These are phyloP conservation scores for Cyclotella cryptica DNA, from an alignment of 108 stramenopile species.

Conservation along the genomic window DNA sequence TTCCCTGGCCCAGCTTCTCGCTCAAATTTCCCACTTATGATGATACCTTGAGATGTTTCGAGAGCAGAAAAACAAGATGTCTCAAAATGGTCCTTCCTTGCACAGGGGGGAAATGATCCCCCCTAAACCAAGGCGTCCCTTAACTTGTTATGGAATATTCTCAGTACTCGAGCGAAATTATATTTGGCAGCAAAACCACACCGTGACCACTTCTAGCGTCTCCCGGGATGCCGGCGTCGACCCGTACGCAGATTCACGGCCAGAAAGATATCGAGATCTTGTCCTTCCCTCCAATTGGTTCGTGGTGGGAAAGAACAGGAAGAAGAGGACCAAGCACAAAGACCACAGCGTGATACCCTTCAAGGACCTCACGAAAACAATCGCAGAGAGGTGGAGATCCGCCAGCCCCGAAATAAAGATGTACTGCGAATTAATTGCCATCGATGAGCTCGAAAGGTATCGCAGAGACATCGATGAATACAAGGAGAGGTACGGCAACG, in stretches of 20 bases:
- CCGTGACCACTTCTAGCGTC: not conserved
- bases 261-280: slow-evolving; percentile 3
- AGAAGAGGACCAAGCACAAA: not conserved
- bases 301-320: slow-evolving; percentile 4
- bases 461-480: not conserved
- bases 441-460: not conserved
- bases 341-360: not conserved
- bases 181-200: not conserved
- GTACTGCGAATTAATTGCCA: not conserved
- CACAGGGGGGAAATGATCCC: not conserved
- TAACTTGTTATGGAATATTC: slow-evolving; percentile 2
- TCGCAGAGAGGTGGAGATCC: not conserved
- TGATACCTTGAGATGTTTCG: too few species aligned
- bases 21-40: too few species aligned
- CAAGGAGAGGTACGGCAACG: not conserved
- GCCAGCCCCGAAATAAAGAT: not conserved
- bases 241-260: not conserved
- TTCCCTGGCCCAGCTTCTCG: too few species aligned
- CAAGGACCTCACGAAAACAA: not conserved
- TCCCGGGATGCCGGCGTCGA: not conserved
- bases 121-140: slow-evolving; percentile 4
- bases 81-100: too few species aligned
- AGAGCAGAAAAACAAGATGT: too few species aligned
- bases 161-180: not conserved
- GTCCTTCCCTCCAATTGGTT: slow-evolving; percentile 1